Evolutionary conservation across 495 filamentous ascomycete genomes (phyloP), one percentile per base, ranked within the genome.

Genomic region (Penicillium lagena): DNA sequence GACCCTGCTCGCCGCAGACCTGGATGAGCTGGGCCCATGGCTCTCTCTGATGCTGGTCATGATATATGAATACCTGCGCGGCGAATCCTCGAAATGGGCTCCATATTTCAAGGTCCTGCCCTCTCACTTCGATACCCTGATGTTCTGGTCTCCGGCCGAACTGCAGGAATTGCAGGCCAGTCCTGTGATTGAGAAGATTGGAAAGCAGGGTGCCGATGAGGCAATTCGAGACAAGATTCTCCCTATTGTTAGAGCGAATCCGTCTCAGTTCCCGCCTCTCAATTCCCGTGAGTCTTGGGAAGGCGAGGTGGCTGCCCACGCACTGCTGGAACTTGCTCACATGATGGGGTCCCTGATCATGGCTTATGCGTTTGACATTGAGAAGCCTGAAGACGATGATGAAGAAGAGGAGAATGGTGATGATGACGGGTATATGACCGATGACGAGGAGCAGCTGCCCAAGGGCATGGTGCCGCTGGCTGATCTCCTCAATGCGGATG

Each of bases 401-500:
- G 71, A 68, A 9, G 75, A 81, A 4, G 22, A 34, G 0, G 77
- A 78, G 7, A 66, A 70, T 17, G 71, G 64, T 9, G 73, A 70
- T 22, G 80, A 84, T 14, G 82, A 76, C 12, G 76, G 79, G 51
- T 81, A 86, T 36, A 77, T 82, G 45, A 83, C 84, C 12, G 80
- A 85, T 45, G 85, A 84, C 12, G 85, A 84, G 22, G 82, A 81
- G 17, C 73, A 78, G 41, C 36, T 75, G 29, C 66, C 76, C 42
- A 87, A 95, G 60, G 88, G 85, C 36, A 91, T 97, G 88, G 84
- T 97, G 9, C 90, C 90, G 12, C 71, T 97, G 61, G 91, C 91
- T 2, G 91, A 97, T 60, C 81, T 95, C 50, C 76, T 96, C 10
- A 97, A 97, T 56, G 90, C 91, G 1, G 87, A 97, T 59, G 88